These are phyloP conservation scores for Raphanus hybrid DNA, from an alignment of 441 rosid species.

Conservation along the genomic window DNA sequence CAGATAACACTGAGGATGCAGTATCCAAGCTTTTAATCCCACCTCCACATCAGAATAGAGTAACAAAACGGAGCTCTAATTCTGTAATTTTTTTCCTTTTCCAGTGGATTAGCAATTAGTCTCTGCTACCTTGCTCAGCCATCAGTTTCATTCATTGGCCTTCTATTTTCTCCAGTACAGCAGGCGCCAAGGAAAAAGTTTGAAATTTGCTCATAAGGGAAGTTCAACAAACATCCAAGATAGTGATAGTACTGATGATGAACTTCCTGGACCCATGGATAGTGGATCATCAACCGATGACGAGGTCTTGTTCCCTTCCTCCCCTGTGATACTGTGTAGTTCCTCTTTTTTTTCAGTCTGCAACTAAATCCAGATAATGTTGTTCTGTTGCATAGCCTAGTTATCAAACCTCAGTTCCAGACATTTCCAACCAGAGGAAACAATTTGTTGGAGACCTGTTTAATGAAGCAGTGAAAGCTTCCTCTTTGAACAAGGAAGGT, in stretches of 20 bases:
- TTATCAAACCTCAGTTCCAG: conserved; percentile 44
- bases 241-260: conserved; percentile 45
- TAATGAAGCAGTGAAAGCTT: conserved; percentile 73
- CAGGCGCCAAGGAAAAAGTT: conserved; percentile 46
- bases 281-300: conserved; percentile 64
- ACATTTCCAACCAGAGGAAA: conserved; percentile 52
- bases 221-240: conserved; percentile 44
- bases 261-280: conserved; percentile 55
- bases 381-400: conserved; percentile 48
- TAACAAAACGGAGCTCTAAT: conserved; percentile 44
- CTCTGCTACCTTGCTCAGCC: conserved; percentile 1
- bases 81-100: conserved; percentile 46
- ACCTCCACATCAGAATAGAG: conserved; percentile 52
- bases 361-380: conserved; percentile 7
- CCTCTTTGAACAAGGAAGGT: conserved; percentile 53
- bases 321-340: conserved; percentile 6
- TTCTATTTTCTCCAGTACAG: conserved; percentile 48
- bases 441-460: conserved; percentile 73
- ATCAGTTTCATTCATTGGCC: conserved; percentile 30
- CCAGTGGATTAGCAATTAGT: conserved; percentile 18
- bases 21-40: conserved; percentile 59
- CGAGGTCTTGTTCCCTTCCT: conserved; percentile 56
- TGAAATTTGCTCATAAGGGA: conserved; percentile 46
- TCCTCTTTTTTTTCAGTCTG: conserved; percentile 23
- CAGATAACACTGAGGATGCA: conserved; percentile 47